These are phyloP conservation scores for Fomitopsis schrenkii DNA, from an alignment of 1,284 basidiomycete species.

Conservation along the genomic window DNA sequence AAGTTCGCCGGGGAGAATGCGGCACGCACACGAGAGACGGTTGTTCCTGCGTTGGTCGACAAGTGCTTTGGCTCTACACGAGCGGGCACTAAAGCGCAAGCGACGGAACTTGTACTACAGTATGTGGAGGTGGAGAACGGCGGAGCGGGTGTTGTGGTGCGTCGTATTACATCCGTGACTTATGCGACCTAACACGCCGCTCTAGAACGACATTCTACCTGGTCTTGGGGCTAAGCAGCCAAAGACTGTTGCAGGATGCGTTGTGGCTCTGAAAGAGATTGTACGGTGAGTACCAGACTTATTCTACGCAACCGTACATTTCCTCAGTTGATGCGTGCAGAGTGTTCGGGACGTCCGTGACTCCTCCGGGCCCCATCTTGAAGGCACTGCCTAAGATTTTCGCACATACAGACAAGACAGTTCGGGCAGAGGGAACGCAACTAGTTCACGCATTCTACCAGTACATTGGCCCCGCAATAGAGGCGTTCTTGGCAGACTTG, in stretches of 20 bases:
- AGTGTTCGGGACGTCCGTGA: slow-evolving; percentile 76
- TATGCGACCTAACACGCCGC: slow-evolving; percentile 25
- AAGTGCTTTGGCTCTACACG: slow-evolving; percentile 93
- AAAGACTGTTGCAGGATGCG: slow-evolving; percentile 84
- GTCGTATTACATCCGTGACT: slow-evolving; percentile 32
- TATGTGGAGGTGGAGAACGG: slow-evolving; percentile 95
- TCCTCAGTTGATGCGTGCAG: slow-evolving; percentile 36
- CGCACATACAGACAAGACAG: slow-evolving; percentile 92
- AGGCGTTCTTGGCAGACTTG: slow-evolving; percentile 85
- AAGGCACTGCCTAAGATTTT: slow-evolving; percentile 93
- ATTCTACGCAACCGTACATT: neutral
- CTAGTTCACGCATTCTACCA: slow-evolving; percentile 83
- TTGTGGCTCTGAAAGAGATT: slow-evolving; percentile 80
- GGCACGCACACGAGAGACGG: slow-evolving; percentile 74
- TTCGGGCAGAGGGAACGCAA: slow-evolving; percentile 86
- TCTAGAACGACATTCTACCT: slow-evolving; percentile 76
- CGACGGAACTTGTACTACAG: slow-evolving; percentile 82
- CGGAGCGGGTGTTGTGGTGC: slow-evolving; percentile 84
- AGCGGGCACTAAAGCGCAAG: slow-evolving; percentile 89
- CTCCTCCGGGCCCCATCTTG: slow-evolving; percentile 77
- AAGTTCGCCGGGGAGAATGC: slow-evolving; percentile 90
- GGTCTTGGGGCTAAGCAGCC: slow-evolving; percentile 93
- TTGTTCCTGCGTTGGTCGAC: slow-evolving; percentile 90
- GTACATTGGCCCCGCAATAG: slow-evolving; percentile 85
- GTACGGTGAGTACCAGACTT: slow-evolving; percentile 42